phyloP scores from a whole-genome alignment of 1,284 basidiomycete genomes.

The Ceratobasidium sp. region DNA sequence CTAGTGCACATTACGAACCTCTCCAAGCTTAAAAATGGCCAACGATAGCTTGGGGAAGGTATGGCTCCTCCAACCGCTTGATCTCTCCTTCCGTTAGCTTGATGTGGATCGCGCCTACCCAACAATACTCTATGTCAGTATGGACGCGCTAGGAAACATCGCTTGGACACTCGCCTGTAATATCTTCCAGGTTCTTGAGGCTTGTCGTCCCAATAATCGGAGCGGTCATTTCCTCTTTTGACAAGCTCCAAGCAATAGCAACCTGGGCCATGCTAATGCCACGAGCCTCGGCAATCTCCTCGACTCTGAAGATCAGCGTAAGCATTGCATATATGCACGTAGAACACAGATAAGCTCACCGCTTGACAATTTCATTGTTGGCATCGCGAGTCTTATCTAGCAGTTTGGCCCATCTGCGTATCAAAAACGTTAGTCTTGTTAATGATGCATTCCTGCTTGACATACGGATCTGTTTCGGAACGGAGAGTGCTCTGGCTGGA shows the following conservation, averaged over 20 bases:
- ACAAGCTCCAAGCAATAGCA: constrained; percentile 40
- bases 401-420: constrained; percentile 1
- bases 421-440: not conserved
- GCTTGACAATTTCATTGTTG: constrained; percentile 49
- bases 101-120: constrained; percentile 48
- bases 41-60: constrained; percentile 50
- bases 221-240: constrained; percentile 56
- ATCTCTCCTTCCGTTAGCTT: constrained; percentile 55
- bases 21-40: constrained; percentile 42
- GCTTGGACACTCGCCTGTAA: constrained; percentile 50
- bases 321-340: not conserved
- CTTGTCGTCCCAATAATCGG: constrained; percentile 67
- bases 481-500: constrained; percentile 53
- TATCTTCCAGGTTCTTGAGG: constrained; percentile 62
- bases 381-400: constrained; percentile 4
- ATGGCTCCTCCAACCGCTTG: constrained; percentile 54
- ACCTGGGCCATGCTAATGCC: constrained; percentile 30
- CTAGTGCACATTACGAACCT: too few species aligned
- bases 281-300: constrained; percentile 46
- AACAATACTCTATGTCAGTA: not conserved
- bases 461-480: constrained; percentile 54
- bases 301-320: constrained; percentile 41
- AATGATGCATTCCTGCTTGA: not conserved
- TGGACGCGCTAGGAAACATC: not conserved
- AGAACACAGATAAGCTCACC: constrained; percentile 43